Evolutionary conservation across 192 early-diverging fungal species (phyloP).

Genomic region (Coemansia javaensis): DNA sequence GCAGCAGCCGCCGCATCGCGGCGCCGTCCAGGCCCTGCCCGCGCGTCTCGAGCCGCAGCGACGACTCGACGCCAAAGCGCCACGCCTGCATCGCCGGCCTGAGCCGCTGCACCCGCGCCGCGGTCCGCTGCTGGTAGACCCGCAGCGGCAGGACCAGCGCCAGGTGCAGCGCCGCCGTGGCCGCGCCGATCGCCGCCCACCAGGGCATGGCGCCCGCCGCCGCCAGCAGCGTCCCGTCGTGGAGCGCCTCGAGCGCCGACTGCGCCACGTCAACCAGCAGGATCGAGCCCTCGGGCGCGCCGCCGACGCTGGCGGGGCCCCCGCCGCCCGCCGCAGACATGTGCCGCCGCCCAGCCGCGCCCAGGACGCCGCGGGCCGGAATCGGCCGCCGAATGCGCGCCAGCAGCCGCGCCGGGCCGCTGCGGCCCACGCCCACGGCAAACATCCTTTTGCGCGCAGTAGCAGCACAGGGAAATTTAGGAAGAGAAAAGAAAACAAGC

Average conservation of each 20-base stretch:
- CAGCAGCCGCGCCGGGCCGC: too few species aligned
- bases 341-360: too few species aligned
- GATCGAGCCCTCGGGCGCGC: not conserved
- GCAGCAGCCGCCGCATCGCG: constrained; percentile 6
- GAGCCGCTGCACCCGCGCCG: constrained; percentile 1
- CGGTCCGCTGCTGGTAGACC: constrained; percentile 29
- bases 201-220: constrained; percentile 14
- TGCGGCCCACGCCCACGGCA: too few species aligned
- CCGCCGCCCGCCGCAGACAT: too few species aligned
- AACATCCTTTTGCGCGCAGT: too few species aligned
- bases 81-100: constrained; percentile 5
- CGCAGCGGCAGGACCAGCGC: constrained; percentile 15
- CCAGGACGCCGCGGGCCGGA: too few species aligned
- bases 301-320: too few species aligned
- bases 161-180: constrained; percentile 11
- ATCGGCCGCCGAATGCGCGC: too few species aligned
- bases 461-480: too few species aligned
- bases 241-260: constrained; percentile 20
- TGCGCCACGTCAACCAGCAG: constrained; percentile 20
- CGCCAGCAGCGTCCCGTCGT: constrained; percentile 13
- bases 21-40: constrained; percentile 1
- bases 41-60: constrained; percentile 4
- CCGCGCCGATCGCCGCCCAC: constrained; percentile 33
- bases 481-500: not conserved
- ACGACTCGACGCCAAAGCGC: constrained; percentile 4